Percentiles rank a stretch among this genome's conserved stretches.
These are phyloP conservation scores for Monilinia polystroma DNA, from an alignment of 2,329 filamentous ascomycete genomes.

Conservation along the genomic window DNA sequence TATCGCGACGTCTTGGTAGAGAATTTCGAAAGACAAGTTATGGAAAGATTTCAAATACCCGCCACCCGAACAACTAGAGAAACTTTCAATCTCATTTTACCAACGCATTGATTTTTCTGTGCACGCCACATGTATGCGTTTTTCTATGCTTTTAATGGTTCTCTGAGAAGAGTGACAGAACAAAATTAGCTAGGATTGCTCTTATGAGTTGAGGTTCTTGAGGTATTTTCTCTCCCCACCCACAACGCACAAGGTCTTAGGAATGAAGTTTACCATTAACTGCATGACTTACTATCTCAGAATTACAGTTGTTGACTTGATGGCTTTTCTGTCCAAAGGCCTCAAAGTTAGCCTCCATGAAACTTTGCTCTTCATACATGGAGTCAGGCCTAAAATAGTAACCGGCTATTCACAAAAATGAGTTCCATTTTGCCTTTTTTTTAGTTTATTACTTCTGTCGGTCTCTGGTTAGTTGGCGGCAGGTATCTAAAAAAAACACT, in stretches of 20 bases:
- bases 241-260: neutral
- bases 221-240: neutral
- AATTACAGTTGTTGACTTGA: neutral
- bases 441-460: neutral
- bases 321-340: neutral
- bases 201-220: neutral
- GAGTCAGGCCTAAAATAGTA: neutral
- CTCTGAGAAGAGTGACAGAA: neutral
- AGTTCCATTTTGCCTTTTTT: neutral
- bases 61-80: neutral
- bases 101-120: neutral
- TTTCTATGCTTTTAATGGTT: neutral
- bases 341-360: neutral
- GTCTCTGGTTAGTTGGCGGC: neutral
- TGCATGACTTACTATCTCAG: neutral
- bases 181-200: neutral
- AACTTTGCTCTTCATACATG: neutral
- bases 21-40: neutral
- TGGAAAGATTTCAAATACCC: neutral
- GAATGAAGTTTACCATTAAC: neutral
- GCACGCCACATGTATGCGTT: neutral
- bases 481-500: neutral
- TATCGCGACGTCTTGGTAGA: neutral
- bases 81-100: neutral
- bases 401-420: neutral